Evolutionary conservation across 2,329 filamentous ascomycete species (phyloP), one percentile per base, ranked within the genome.

Genomic region (Clarireedia monteithiana): DNA sequence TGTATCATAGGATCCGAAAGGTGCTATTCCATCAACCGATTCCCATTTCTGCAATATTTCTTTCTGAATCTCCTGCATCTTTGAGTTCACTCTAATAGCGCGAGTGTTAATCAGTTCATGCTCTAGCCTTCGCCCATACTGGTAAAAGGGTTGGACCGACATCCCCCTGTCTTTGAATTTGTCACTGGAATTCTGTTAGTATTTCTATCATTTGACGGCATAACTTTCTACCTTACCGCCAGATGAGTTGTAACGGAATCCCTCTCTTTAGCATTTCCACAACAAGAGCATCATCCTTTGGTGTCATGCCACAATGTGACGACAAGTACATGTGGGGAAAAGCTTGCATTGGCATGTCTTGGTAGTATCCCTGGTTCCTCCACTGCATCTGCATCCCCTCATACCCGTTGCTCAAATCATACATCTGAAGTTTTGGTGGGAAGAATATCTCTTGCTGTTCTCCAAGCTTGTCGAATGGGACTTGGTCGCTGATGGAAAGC

Each of bases 81-180:
- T 55, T 7, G 53, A 50, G 27, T 50, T 27, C 12, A 23, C 39
- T 7, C 30, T 36, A 9, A 55, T 24, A n/a, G 27, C 15, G 17
- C 53, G 26, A 50, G 26, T 27, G 38, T 44, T 42, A 23, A 27
- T 27, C 20, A 36, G n/a, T 6, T 20, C n/a, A 27, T 55, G 38
- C 30, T 56, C 48, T 27, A 47, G 14, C n/a, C 27, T 56, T 47
- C 15, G 48, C 10, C 54, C 54, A 17, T 56, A 17, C 17, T 39
- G 30, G 10, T 24, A 36, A 23, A 56, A 56, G 5, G 26, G 12
- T 9, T 15, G 14, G 6, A 40, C 10, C 6, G 42, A 14, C 48
- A 48, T 23, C 3, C 54, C 54, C 20, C 54, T 56, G 15, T 51
- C 23, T 34, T 56, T 56, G 10, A 56, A 56, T 9, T 42, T 39